Percentiles rank a stretch among this genome's conserved stretches.
phyloP scores from a whole-genome alignment of 2,329 filamentous ascomycete species.

The Pseudocercospora ulei region DNA sequence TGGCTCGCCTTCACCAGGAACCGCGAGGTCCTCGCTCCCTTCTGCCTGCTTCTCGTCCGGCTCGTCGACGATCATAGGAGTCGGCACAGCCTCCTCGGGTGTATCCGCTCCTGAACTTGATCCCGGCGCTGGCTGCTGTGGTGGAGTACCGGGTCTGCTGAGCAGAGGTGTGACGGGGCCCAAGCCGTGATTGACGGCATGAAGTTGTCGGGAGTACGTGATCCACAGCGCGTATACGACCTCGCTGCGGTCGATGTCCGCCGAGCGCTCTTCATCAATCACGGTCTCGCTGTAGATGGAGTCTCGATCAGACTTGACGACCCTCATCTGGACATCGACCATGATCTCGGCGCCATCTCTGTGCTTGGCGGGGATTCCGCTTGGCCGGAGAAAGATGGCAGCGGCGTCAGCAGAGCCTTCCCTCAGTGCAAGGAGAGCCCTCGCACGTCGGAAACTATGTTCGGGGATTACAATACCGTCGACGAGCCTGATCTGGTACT shows the following conservation, averaged over 20 bases:
- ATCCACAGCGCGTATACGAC: slow-evolving; percentile 94
- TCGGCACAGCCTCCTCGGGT: slow-evolving; percentile 23
- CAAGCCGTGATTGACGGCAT: slow-evolving; percentile 57
- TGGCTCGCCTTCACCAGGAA: slow-evolving; percentile 27
- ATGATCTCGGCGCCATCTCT: slow-evolving; percentile 85
- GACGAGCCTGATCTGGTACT: slow-evolving; percentile 70
- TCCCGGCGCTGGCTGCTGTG: slow-evolving; percentile 53
- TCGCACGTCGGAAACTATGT: slow-evolving; percentile 84
- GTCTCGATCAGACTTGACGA: slow-evolving; percentile 76
- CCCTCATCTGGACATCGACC: slow-evolving; percentile 91
- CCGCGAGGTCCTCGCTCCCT: slow-evolving; percentile 23
- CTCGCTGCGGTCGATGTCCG: slow-evolving; percentile 52
- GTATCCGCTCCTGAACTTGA: slow-evolving; percentile 12
- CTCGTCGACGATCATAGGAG: slow-evolving; percentile 32
- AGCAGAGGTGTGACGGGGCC: slow-evolving; percentile 55
- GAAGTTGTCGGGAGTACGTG: slow-evolving; percentile 87
- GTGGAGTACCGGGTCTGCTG: slow-evolving; percentile 59
- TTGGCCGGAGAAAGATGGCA: slow-evolving; percentile 69
- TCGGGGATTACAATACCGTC: slow-evolving; percentile 97
- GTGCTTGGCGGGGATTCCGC: slow-evolving; percentile 75
- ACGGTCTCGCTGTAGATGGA: slow-evolving; percentile 52
- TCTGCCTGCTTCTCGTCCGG: slow-evolving; percentile 19
- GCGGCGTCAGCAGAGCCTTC: slow-evolving; percentile 70
- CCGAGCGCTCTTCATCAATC: slow-evolving; percentile 53
- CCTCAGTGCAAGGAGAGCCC: slow-evolving; percentile 70